phyloP scores from a whole-genome alignment of 257 asterid species.

The Cynanchum wilfordii region DNA sequence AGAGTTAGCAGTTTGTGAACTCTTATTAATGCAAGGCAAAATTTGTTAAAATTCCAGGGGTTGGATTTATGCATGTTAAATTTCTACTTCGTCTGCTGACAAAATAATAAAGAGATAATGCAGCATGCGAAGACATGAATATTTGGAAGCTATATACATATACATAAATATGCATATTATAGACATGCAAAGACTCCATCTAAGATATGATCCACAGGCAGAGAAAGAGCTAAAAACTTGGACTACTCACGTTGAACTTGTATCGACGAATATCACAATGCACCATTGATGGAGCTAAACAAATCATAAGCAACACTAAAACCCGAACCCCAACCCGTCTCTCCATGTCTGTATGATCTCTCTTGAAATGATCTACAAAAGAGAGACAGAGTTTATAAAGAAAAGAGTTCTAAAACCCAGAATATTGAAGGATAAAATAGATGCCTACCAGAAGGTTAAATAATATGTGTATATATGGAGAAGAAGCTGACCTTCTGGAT shows the following conservation, averaged over 20 bases:
- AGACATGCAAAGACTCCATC: no score
- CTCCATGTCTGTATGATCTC: constrained; percentile 18
- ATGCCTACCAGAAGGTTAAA: constrained; percentile 17
- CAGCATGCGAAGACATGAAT: neutral
- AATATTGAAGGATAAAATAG: constrained; percentile 26
- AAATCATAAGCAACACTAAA: constrained; percentile 22
- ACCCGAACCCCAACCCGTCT: constrained; percentile 25
- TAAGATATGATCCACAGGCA: no score
- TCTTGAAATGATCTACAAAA: neutral
- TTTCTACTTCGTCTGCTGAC: no score
- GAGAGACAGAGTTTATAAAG: constrained; percentile 20
- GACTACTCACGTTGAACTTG: constrained; percentile 46
- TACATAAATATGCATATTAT: no score
- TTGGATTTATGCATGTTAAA: no score
- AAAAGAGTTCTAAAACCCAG: constrained; percentile 12
- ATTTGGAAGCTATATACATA: no score
- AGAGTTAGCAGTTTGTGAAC: neutral
- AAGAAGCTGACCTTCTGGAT: neutral
- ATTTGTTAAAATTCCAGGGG: neutral
- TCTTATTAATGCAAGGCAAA: neutral
- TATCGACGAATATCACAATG: constrained; percentile 36
- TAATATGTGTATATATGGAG: neutral
- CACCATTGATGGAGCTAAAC: constrained; percentile 29
- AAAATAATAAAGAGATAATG: neutral
- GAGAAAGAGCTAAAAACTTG: neutral